phyloP scores from a whole-genome alignment of 2,329 filamentous ascomycete genomes.

The Alternaria arborescens region DNA sequence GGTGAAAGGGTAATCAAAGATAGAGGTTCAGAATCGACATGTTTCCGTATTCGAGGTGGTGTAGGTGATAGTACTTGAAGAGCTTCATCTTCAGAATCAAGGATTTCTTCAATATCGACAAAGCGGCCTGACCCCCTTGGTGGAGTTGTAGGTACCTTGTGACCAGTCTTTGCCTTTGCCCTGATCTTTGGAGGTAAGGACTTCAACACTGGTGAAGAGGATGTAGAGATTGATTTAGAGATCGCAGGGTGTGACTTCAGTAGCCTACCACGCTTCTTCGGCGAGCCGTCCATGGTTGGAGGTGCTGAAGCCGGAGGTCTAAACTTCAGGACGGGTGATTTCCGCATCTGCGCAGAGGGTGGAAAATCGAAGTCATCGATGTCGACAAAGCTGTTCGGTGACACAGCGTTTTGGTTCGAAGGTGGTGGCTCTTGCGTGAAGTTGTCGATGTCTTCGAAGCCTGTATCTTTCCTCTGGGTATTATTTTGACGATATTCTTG shows the following conservation, averaged over 20 bases:
- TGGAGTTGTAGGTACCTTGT: slow-evolving; percentile 18
- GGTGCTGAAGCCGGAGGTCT: slow-evolving; percentile 10
- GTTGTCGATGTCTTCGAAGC: slow-evolving; percentile 39
- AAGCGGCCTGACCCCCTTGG: slow-evolving; percentile 36
- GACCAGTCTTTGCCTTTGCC: neutral
- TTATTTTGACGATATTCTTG: neutral
- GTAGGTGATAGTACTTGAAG: slow-evolving; percentile 43
- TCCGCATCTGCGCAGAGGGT: slow-evolving; percentile 14
- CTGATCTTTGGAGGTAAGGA: slow-evolving; percentile 8
- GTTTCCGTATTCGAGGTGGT: slow-evolving; percentile 40
- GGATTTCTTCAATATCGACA: slow-evolving; percentile 50
- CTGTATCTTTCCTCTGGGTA: neutral
- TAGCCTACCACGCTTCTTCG: slow-evolving; percentile 34
- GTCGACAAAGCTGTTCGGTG: slow-evolving; percentile 31
- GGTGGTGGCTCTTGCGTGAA: slow-evolving; percentile 34
- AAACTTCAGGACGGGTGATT: slow-evolving; percentile 2
- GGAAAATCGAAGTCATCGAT: slow-evolving; percentile 40
- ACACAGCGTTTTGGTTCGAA: slow-evolving; percentile 37
- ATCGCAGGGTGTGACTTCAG: slow-evolving; percentile 28
- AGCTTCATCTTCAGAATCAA: slow-evolving; percentile 51
- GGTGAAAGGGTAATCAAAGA: slow-evolving; percentile 15
- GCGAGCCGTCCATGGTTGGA: slow-evolving; percentile 5
- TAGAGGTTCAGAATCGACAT: slow-evolving; percentile 28
- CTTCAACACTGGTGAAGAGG: slow-evolving; percentile 10
- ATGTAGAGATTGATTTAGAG: slow-evolving; percentile 1